These are phyloP conservation scores for Colletotrichum higginsianum DNA, from an alignment of 2,329 filamentous ascomycete genomes.

Conservation along the genomic window DNA sequence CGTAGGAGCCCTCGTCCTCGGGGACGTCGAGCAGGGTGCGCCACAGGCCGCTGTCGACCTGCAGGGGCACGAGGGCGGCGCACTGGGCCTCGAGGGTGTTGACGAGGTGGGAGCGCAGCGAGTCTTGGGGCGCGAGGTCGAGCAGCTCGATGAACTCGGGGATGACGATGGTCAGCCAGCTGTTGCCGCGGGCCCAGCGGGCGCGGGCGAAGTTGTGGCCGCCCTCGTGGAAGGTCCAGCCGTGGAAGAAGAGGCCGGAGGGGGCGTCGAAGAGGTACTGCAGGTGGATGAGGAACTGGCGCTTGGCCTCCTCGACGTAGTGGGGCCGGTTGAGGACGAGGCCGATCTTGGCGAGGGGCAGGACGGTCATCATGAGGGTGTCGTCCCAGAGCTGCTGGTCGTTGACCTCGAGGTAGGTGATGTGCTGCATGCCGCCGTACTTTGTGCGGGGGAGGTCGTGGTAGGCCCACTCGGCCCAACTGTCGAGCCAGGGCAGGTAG, in stretches of 20 bases:
- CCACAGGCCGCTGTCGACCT: slow-evolving; percentile 78
- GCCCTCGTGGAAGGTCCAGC: slow-evolving; percentile 81
- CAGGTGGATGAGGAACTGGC: slow-evolving; percentile 83
- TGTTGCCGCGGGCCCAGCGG: slow-evolving; percentile 74
- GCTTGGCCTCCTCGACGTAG: slow-evolving; percentile 84
- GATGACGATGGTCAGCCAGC: slow-evolving; percentile 87
- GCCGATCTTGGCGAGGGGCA: slow-evolving; percentile 86
- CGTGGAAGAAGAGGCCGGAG: slow-evolving; percentile 84
- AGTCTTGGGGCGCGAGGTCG: slow-evolving; percentile 73
- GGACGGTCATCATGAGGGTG: slow-evolving; percentile 89
- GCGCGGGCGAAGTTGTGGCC: slow-evolving; percentile 75
- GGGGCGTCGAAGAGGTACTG: slow-evolving; percentile 83
- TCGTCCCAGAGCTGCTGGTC: slow-evolving; percentile 87
- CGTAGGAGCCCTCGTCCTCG: slow-evolving; percentile 77
- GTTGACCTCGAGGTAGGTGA: slow-evolving; percentile 80
- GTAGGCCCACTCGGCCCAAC: slow-evolving; percentile 88
- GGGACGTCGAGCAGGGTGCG: slow-evolving; percentile 80
- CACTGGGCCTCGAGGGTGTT: slow-evolving; percentile 79
- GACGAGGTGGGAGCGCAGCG: slow-evolving; percentile 71
- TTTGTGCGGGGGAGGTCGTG: slow-evolving; percentile 80
- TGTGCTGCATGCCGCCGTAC: slow-evolving; percentile 81
- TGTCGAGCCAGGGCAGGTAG: slow-evolving; percentile 83
- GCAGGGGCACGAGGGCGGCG: slow-evolving; percentile 72
- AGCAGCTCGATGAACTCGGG: slow-evolving; percentile 85
- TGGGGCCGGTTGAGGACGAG: slow-evolving; percentile 77